Percentiles rank a stretch among this genome's conserved stretches.
These are phyloP conservation scores for Colletotrichum magnum DNA, from an alignment of 2,329 filamentous ascomycete genomes.

Conservation along the genomic window DNA sequence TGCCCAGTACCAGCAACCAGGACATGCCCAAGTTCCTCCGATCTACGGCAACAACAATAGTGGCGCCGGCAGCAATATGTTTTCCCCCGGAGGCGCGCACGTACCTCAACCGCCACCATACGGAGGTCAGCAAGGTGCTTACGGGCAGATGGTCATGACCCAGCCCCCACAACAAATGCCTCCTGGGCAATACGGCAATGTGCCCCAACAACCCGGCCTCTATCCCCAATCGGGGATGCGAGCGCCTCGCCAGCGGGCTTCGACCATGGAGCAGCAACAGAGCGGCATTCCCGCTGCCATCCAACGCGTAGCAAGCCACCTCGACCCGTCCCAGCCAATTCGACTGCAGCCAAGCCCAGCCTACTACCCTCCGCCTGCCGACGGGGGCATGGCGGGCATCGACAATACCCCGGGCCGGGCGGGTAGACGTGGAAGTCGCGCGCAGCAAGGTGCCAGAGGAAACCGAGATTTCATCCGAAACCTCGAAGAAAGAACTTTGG, in stretches of 20 bases:
- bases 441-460: slow-evolving; percentile 70
- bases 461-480: slow-evolving; percentile 95
- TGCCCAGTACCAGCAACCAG: slow-evolving; percentile 62
- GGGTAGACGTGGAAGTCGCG: slow-evolving; percentile 82
- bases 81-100: slow-evolving; percentile 71
- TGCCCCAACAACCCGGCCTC: slow-evolving; percentile 68
- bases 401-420: slow-evolving; percentile 70
- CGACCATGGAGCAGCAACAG: slow-evolving; percentile 96
- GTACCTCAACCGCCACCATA: slow-evolving; percentile 83
- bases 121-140: slow-evolving; percentile 78
- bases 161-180: slow-evolving; percentile 77
- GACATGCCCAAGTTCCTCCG: slow-evolving; percentile 67
- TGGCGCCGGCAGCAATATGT: slow-evolving; percentile 82
- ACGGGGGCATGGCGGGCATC: slow-evolving; percentile 77
- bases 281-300: slow-evolving; percentile 93
- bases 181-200: slow-evolving; percentile 72
- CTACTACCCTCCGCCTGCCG: slow-evolving; percentile 94
- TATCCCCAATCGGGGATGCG: slow-evolving; percentile 76
- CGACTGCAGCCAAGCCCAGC: slow-evolving; percentile 94
- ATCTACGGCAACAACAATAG: slow-evolving; percentile 84
- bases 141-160: slow-evolving; percentile 81
- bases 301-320: slow-evolving; percentile 93
- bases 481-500: slow-evolving; percentile 92
- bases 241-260: slow-evolving; percentile 87
- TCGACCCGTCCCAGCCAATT: slow-evolving; percentile 95